Conservation (phyloP, 192 early-diverging fungal genomes). For the Kickxella alabastrina region DNA sequence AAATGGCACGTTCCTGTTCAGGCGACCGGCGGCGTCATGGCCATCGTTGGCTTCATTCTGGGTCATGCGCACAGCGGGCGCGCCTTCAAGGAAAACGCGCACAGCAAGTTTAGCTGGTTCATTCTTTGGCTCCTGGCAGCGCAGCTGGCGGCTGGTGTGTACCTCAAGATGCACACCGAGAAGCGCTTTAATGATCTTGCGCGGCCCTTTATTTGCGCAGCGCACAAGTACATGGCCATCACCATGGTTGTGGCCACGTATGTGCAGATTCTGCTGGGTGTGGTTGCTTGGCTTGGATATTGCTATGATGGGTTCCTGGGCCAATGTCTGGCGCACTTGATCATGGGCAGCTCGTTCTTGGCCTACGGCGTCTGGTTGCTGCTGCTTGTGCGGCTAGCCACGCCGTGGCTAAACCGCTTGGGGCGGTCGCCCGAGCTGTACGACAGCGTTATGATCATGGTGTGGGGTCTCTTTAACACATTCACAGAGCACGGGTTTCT, state of each 20-base stretch:
- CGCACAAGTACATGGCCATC: slow-evolving; percentile 55
- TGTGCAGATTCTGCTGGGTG: slow-evolving; percentile 62
- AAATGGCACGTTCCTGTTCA: slow-evolving; percentile 64
- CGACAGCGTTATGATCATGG: slow-evolving; percentile 62
- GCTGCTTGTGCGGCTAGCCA: slow-evolving; percentile 55
- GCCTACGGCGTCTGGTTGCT: slow-evolving; percentile 62
- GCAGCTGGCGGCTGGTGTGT: slow-evolving; percentile 56
- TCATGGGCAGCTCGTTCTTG: slow-evolving; percentile 70
- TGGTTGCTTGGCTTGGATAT: slow-evolving; percentile 59
- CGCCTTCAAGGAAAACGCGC: slow-evolving; percentile 60
- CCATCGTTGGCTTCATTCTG: slow-evolving; percentile 55
- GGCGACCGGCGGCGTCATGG: slow-evolving; percentile 44
- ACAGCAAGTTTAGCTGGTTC: slow-evolving; percentile 60
- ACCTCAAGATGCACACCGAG: slow-evolving; percentile 60
- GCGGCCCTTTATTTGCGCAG: slow-evolving; percentile 48
- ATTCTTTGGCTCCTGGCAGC: slow-evolving; percentile 54
- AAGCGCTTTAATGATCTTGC: slow-evolving; percentile 52
- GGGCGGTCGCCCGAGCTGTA: slow-evolving; percentile 65
- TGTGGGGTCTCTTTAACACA: slow-evolving; percentile 67
- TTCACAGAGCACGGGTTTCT: slow-evolving; percentile 67
- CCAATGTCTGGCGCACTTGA: slow-evolving; percentile 68
- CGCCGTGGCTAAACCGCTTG: slow-evolving; percentile 54
- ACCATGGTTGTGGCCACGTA: slow-evolving; percentile 57
- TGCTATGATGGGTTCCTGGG: slow-evolving; percentile 61
- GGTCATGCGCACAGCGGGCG: slow-evolving; percentile 62